phyloP scores from a whole-genome alignment of 257 asterid species.

The Solanum chiquidenum region DNA sequence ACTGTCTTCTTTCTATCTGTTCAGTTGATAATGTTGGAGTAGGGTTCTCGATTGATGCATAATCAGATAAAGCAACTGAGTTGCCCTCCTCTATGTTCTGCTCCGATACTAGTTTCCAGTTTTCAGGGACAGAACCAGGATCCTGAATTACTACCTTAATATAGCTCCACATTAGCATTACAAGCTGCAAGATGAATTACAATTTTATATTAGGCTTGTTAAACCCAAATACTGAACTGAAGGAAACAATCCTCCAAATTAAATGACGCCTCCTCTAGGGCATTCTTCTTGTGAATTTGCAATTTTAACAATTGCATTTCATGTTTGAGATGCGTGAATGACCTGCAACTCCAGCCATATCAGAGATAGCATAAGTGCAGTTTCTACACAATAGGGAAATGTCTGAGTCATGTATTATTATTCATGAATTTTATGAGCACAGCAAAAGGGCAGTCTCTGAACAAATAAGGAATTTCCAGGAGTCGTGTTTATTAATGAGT shows the following conservation, averaged over 20 bases:
- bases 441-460: background rate
- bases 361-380: background rate
- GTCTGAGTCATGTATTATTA: background rate
- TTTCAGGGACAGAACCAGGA: slow-evolving; percentile 77
- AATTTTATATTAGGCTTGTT: slow-evolving; percentile 1
- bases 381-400: background rate
- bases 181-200: slow-evolving; percentile 43
- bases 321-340: background rate
- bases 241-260: background rate
- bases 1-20: slow-evolving; percentile 27
- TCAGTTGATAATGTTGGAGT: slow-evolving; percentile 30
- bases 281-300: background rate
- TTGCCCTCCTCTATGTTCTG: slow-evolving; percentile 35
- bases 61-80: slow-evolving; percentile 13
- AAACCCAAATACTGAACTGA: background rate
- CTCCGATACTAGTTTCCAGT: slow-evolving; percentile 39
- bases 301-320: background rate
- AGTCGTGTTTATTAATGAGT: background rate
- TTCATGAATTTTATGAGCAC: background rate
- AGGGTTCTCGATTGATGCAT: slow-evolving; percentile 17
- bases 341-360: background rate
- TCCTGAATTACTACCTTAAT: slow-evolving; percentile 57
- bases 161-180: slow-evolving; percentile 70
- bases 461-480: background rate
- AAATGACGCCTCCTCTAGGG: background rate